These are phyloP conservation scores for Amaranthus tricolor DNA, from an alignment of 179 eudicot genomes.

Conservation along the genomic window DNA sequence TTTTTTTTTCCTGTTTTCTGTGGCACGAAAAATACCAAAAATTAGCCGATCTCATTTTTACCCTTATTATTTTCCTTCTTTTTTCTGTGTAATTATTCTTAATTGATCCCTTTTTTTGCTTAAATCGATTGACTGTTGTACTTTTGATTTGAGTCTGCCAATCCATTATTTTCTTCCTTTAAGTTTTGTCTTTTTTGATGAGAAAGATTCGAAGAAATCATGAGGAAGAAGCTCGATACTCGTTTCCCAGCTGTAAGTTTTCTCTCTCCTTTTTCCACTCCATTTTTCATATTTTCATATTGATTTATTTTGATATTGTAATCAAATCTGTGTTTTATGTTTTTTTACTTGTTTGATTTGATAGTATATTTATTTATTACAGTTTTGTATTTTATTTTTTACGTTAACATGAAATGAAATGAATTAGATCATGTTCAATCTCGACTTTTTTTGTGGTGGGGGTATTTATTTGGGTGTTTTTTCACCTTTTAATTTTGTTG, in stretches of 20 bases:
- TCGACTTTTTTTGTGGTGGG: background rate
- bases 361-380: constrained; percentile 1
- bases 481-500: background rate
- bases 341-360: background rate
- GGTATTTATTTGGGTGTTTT: background rate
- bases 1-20: too few species aligned
- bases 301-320: constrained; percentile 4
- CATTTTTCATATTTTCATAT: background rate
- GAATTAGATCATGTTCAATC: background rate
- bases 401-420: background rate
- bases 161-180: background rate
- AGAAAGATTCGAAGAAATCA: constrained; percentile 15
- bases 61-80: background rate
- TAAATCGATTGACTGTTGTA: background rate
- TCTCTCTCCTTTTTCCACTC: background rate
- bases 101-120: constrained; percentile 1
- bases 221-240: constrained; percentile 48
- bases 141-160: constrained; percentile 5
- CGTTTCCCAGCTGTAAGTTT: constrained; percentile 46
- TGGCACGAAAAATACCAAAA: too few species aligned
- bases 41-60: too few species aligned
- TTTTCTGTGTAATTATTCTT: background rate
- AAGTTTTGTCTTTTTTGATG: constrained; percentile 8
- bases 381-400: background rate
- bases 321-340: constrained; percentile 20